Percentiles rank a stretch among this genome's conserved stretches.
Conservation (phyloP, 108 stramenopile species). For the Fragilaria radians region DNA sequence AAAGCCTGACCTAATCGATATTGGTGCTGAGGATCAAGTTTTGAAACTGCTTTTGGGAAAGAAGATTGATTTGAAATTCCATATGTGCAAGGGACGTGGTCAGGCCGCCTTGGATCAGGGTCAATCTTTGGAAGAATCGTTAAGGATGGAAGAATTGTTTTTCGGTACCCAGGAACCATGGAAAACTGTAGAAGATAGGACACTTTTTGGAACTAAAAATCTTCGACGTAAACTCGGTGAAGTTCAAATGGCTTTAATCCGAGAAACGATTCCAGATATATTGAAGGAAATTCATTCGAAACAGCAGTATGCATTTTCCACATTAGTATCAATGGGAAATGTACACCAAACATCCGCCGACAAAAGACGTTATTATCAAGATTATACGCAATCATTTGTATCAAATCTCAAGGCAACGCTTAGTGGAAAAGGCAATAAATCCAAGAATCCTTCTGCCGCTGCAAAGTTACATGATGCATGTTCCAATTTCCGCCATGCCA, state of each 20-base stretch:
- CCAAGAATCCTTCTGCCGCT: conserved; percentile 12
- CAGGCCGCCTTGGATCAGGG: conserved; percentile 42
- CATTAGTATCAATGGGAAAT: conserved; percentile 11
- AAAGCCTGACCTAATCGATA: conserved; percentile 85
- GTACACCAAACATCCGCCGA: conserved; percentile 25
- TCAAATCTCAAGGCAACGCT: conserved; percentile 22
- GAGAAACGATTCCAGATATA: conserved; percentile 36
- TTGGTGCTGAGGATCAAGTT: conserved; percentile 43
- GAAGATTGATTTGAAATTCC: conserved; percentile 39
- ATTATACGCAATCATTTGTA: conserved; percentile 20
- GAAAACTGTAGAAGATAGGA: conserved; percentile 32
- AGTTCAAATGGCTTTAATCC: conserved; percentile 41
- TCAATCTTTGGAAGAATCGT: conserved; percentile 31
- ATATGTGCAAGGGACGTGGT: conserved; percentile 63
- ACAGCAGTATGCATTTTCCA: conserved; percentile 14
- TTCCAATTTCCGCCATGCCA: conserved; percentile 13
- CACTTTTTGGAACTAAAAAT: conserved; percentile 39
- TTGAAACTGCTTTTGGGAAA: conserved; percentile 37
- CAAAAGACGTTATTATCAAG: conserved; percentile 41
- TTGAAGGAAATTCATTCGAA: conserved; percentile 24
- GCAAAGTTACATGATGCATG: conserved; percentile 34
- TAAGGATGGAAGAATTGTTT: conserved; percentile 36
- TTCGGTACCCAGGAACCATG: conserved; percentile 47
- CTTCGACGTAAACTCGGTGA: conserved; percentile 39
- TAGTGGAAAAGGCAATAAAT: conserved; percentile 32